Evolutionary conservation across 1,284 basidiomycete species (phyloP).

Genomic region (Pisolithus thermaeus): DNA sequence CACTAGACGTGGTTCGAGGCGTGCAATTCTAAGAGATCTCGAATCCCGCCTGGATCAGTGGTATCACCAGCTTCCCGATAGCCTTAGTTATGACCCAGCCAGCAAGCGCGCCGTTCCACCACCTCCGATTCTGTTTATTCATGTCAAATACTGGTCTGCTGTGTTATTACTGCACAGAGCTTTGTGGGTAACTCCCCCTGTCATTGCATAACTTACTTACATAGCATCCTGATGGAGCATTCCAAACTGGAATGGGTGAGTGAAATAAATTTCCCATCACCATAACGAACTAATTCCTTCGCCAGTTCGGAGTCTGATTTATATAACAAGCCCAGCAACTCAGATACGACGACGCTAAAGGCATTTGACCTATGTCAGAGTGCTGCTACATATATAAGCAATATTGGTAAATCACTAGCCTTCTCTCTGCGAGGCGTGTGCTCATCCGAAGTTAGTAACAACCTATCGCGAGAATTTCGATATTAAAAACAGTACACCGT

Average conservation of each 20-base stretch:
- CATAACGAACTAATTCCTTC: slow-evolving; percentile 1
- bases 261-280: neutral
- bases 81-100: slow-evolving; percentile 53
- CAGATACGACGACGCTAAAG: slow-evolving; percentile 39
- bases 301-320: slow-evolving; percentile 38
- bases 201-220: slow-evolving; percentile 4
- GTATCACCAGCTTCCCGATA: slow-evolving; percentile 66
- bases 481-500: slow-evolving; percentile 59
- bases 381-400: slow-evolving; percentile 70
- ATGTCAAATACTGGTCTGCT: slow-evolving; percentile 75
- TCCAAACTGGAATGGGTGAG: slow-evolving; percentile 60
- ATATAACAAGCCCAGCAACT: slow-evolving; percentile 33
- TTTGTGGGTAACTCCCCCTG: slow-evolving; percentile 51
- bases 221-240: slow-evolving; percentile 37
- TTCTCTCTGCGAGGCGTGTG: neutral
- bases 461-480: slow-evolving; percentile 58
- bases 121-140: slow-evolving; percentile 65
- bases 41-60: slow-evolving; percentile 73
- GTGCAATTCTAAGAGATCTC: slow-evolving; percentile 45
- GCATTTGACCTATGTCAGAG: slow-evolving; percentile 74
- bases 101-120: slow-evolving; percentile 48
- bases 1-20: slow-evolving; percentile 38
- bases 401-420: slow-evolving; percentile 45
- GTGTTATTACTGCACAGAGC: slow-evolving; percentile 76
- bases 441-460: slow-evolving; percentile 39